Evolutionary conservation across 2,329 filamentous ascomycete species (phyloP), one percentile per base, ranked within the genome.

Genomic region (Alternaria sp.): DNA sequence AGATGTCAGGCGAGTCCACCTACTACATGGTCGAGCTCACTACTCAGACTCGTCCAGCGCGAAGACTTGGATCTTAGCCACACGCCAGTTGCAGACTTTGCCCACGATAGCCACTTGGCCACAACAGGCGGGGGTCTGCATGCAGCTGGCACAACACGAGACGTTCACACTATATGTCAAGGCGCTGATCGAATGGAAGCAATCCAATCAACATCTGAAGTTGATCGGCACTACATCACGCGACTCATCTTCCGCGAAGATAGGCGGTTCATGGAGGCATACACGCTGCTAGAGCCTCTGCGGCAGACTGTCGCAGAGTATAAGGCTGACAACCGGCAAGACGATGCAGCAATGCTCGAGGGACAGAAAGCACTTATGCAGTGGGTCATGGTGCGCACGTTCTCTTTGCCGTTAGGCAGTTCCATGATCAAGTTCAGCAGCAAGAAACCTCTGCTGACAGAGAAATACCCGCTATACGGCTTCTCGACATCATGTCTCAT

Each of bases 401-500:
- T 98, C 62, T 94, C 96, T 2, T 91, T 97, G 57, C 93, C 96
- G 1, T 87, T 93, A 6, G 96, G 96, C 2, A 90, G 94, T 65
- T 94, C 91, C 2, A 89, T 99, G 80, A 84, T 98, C 59, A 92
- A 95, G 77, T 99, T 93, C 79, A 92, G 93, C 70, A 89, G 95
- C 58, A 91, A 94, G 36, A 91, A 92, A 61, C 96, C 96, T 11
- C 84, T 99, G 15, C 84, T 98, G 54, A 99, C 96, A 0, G 96
- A 99, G 77, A 96, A 94, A 74, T 93, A 96, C 71, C 90, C 91
- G 13, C 91, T 97, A 47, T 88, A 91, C 52, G 95, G 94, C 0
- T 99, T 99, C 81, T 97, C 94, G 67, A 86, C 97, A 36, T 93
- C 92, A 57, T 97, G 94, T 74, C 85, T 96, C 9, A 94, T 99